Conservation (phyloP, 2,329 filamentous ascomycete species). For the Colletotrichum siamense region DNA sequence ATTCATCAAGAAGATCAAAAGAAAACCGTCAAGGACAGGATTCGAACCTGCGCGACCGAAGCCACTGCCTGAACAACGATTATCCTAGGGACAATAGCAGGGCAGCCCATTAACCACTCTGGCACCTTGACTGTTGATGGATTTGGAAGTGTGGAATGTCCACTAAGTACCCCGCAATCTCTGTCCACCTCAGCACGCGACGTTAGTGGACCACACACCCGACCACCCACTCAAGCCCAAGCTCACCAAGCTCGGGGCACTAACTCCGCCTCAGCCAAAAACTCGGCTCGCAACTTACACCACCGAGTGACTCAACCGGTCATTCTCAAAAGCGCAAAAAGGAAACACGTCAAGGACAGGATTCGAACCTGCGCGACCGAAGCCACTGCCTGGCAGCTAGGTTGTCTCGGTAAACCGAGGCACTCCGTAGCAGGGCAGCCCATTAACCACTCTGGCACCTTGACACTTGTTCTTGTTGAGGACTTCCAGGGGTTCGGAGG, state of each 20-base stretch:
- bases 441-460: constrained; percentile 23
- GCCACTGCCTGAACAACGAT: constrained; percentile 1
- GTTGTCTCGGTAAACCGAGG: not conserved
- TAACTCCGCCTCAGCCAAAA: not conserved
- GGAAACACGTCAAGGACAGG: constrained; percentile 13
- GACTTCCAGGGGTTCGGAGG: not conserved
- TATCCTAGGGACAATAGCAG: not conserved
- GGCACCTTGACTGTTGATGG: constrained; percentile 3
- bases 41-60: constrained; percentile 12
- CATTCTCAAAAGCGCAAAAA: not conserved
- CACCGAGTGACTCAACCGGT: not conserved
- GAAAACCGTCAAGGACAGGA: not conserved
- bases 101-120: constrained; percentile 14
- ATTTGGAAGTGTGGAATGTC: too few relatives aligned
- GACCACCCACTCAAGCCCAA: too few relatives aligned
- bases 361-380: constrained; percentile 23
- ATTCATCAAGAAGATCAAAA: not conserved
- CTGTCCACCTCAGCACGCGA: not conserved
- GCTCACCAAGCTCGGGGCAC: not conserved
- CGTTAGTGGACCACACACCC: not conserved
- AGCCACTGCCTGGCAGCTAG: constrained; percentile 18
- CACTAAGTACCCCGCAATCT: not conserved
- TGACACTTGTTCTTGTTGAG: not conserved
- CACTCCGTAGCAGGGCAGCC: constrained; percentile 18
- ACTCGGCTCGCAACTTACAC: not conserved